Evolutionary conservation across 2,329 filamentous ascomycete genomes (phyloP).

Genomic region (Teratosphaeria zuluensis): DNA sequence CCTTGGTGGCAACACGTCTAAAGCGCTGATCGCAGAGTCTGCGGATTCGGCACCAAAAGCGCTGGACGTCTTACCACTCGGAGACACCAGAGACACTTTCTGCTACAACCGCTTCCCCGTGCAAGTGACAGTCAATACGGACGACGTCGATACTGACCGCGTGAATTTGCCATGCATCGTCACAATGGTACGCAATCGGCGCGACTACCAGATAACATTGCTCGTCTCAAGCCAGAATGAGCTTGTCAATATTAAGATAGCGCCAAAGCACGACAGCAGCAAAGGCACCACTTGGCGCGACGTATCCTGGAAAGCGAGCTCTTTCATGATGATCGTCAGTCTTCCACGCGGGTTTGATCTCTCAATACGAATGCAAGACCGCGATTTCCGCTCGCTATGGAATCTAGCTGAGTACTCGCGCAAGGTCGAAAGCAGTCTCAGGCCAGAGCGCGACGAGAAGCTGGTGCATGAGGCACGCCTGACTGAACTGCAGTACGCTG

Average conservation of each 20-base stretch:
- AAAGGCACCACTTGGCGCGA: conserved; percentile 70
- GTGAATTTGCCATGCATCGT: conserved; percentile 65
- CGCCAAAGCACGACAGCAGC: conserved; percentile 39
- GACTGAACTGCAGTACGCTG: conserved; percentile 70
- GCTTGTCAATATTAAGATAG: conserved; percentile 64
- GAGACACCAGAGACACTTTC: conserved; percentile 65
- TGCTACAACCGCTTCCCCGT: conserved; percentile 71
- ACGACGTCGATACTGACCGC: conserved; percentile 57
- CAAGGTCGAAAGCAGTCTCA: conserved; percentile 63
- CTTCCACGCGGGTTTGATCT: conserved; percentile 69
- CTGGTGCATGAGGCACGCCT: conserved; percentile 60
- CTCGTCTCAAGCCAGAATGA: conserved; percentile 72
- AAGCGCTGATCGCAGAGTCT: conserved; percentile 11
- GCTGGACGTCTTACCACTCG: conserved; percentile 62
- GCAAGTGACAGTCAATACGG: conserved; percentile 64
- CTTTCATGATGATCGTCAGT: conserved; percentile 55
- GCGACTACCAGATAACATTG: conserved; percentile 60
- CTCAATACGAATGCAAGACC: conserved; percentile 59
- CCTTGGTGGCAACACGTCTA: conserved; percentile 46
- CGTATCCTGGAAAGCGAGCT: conserved; percentile 65
- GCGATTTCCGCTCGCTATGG: conserved; percentile 71
- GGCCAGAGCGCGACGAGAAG: conserved; percentile 58
- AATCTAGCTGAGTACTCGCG: conserved; percentile 77
- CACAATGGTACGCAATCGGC: conserved; percentile 61
- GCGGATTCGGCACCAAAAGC: conserved; percentile 29